Percentiles rank a stretch among this genome's conserved stretches.
phyloP scores from a whole-genome alignment of 2,329 filamentous ascomycete genomes.

The Aspergillus fumigatiaffinis region DNA sequence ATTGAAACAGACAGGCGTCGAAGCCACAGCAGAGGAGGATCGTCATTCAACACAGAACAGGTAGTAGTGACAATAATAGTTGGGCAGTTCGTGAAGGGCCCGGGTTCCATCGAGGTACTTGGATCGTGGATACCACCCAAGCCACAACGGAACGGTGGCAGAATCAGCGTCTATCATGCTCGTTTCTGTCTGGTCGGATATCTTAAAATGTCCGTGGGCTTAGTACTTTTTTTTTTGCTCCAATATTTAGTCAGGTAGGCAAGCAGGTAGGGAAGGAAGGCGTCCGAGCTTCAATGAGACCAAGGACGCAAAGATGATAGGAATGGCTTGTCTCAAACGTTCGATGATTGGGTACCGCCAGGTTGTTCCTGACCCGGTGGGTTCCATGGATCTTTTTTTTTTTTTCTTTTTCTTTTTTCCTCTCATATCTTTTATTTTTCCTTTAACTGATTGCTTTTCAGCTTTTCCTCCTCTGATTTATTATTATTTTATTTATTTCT shows the following conservation, averaged over 20 bases:
- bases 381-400: background rate
- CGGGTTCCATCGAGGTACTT: background rate
- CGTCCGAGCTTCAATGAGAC: background rate
- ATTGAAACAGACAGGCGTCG: background rate
- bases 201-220: background rate
- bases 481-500: background rate
- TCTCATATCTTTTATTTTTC: background rate
- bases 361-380: conserved; percentile 1
- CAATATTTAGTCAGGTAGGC: background rate
- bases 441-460: background rate
- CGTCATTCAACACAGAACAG: background rate
- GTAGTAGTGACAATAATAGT: background rate
- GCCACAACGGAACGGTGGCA: background rate
- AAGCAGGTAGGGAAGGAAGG: background rate
- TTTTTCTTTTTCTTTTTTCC: background rate
- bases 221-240: background rate
- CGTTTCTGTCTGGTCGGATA: background rate
- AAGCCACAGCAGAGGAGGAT: background rate
- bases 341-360: conserved; percentile 6
- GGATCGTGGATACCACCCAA: background rate
- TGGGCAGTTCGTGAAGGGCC: background rate
- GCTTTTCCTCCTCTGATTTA: background rate
- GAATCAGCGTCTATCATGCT: background rate
- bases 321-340: background rate
- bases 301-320: background rate